Evolutionary conservation across 2,329 filamentous ascomycete species (phyloP).

Genomic region (Fusarium staphyleae): DNA sequence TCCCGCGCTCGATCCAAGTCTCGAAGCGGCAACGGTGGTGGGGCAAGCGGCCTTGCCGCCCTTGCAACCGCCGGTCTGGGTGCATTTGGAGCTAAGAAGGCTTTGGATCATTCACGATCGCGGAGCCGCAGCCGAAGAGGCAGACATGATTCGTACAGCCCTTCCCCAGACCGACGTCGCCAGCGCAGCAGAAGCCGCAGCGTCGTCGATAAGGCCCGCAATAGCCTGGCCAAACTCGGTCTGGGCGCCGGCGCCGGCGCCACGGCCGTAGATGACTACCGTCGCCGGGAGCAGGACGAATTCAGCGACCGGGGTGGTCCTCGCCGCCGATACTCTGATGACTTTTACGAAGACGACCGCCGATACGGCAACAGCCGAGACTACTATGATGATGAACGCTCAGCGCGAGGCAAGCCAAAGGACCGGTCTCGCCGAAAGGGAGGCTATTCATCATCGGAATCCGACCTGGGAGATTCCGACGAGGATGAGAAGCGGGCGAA

Average conservation of each 20-base stretch:
- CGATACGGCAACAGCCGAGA: slow-evolving; percentile 51
- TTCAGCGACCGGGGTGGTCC: slow-evolving; percentile 53
- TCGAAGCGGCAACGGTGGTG: slow-evolving; percentile 50
- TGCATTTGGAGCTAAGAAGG: slow-evolving; percentile 68
- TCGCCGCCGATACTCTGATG: slow-evolving; percentile 52
- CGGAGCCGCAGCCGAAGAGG: slow-evolving; percentile 61
- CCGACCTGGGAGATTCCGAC: slow-evolving; percentile 64
- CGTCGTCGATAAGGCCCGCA: slow-evolving; percentile 68
- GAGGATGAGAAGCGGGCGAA: slow-evolving; percentile 61
- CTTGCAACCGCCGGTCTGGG: slow-evolving; percentile 69
- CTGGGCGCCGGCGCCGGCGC: slow-evolving; percentile 59
- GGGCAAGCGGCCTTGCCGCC: slow-evolving; percentile 61
- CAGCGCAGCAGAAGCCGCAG: slow-evolving; percentile 66
- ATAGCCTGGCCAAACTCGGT: slow-evolving; percentile 67
- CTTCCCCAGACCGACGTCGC: slow-evolving; percentile 55
- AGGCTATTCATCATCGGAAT: slow-evolving; percentile 58
- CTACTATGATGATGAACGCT: slow-evolving; percentile 57
- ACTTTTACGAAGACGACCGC: slow-evolving; percentile 56
- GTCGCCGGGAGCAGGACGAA: slow-evolving; percentile 53
- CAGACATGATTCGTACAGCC: slow-evolving; percentile 55
- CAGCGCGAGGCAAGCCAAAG: slow-evolving; percentile 51
- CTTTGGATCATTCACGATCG: slow-evolving; percentile 60
- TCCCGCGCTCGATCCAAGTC: slow-evolving; percentile 68
- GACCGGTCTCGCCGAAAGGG: slow-evolving; percentile 47
- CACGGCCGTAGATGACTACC: slow-evolving; percentile 47